Base-by-base conservation (phyloP, 345 rosid species). In the Arabidopsis suecica region DNA sequence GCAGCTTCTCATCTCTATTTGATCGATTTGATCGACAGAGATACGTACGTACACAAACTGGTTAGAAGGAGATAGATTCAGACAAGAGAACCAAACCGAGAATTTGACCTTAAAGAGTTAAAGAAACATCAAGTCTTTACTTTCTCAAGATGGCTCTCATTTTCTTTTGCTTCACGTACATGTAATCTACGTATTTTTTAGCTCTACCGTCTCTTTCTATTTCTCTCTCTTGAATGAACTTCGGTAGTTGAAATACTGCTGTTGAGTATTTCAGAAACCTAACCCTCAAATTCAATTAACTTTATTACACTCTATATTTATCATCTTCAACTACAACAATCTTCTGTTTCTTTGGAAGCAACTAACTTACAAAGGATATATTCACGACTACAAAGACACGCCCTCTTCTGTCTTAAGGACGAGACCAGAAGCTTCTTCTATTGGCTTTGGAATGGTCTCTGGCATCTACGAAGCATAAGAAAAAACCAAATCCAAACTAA, bases 101-200 rank as follows among this genome's bases (percentile, higher is more conserved):
- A 58, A 44, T 13, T 18, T 18, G 57, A 54, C 32, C 28, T 38
- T 72, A 37, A 2, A 42, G 48, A 33, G 38, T 68, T 68, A 22
- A 68, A 32, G 65, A 76, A 76, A 42, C 56, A 65, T 16, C 51
- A 23, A 36, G 73, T 78, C 73, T 48, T 28, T 28, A 28, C 5
- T 28, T 66, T 41, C 36, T 65, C 66, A 64, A 76, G 53, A 76
- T 55, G 13, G 13, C 45, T 70, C 70, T 80, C 75, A 68, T 80
- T 87, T 79, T 68, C 91, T 85, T 88, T 86, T 79, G 59, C 91
- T 88, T 87, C 79, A 89, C 82, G 91, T 57, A 85, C 87, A 81
- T 83, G 67, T 81, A 59, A 78, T 72, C 65, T 71, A 78, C 81
- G 77, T 66, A 65, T 78, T 51, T 57, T 78, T 72, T 58, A 65